Conservation (phyloP, 352 stramenopile species). For the Globisporangium carolinianum region DNA sequence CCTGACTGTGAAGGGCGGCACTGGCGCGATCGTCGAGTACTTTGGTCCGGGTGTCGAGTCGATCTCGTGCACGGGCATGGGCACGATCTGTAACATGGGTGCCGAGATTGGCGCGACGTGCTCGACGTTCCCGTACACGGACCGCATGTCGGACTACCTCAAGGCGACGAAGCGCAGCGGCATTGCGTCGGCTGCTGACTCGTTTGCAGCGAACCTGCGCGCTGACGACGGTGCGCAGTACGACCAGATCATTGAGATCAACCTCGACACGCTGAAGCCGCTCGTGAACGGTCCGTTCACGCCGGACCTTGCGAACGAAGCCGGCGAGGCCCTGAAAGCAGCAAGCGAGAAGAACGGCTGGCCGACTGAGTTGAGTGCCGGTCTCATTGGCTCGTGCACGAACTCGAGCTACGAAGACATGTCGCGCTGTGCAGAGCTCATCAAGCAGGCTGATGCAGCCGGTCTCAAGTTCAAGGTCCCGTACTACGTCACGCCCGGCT, state of each 20-base stretch:
- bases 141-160: slow-evolving; percentile 91
- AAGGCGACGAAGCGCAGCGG: slow-evolving; percentile 84
- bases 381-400: slow-evolving; percentile 92
- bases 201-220: slow-evolving; percentile 82
- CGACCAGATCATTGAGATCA: slow-evolving; percentile 92
- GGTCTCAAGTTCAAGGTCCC: slow-evolving; percentile 90
- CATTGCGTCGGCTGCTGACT: slow-evolving; percentile 85
- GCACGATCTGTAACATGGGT: slow-evolving; percentile 95
- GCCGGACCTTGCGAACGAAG: slow-evolving; percentile 85
- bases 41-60: slow-evolving; percentile 89
- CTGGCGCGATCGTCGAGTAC: slow-evolving; percentile 92
- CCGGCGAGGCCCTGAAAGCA: slow-evolving; percentile 56
- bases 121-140: slow-evolving; percentile 92
- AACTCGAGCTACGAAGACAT: slow-evolving; percentile 95
- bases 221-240: slow-evolving; percentile 89
- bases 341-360: slow-evolving; percentile 86
- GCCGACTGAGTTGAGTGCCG: slow-evolving; percentile 85
- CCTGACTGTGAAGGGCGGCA: slow-evolving; percentile 91
- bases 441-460: slow-evolving; percentile 74
- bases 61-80: slow-evolving; percentile 93
- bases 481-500: slow-evolving; percentile 91
- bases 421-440: slow-evolving; percentile 85
- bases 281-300: slow-evolving; percentile 92
- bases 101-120: slow-evolving; percentile 91
- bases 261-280: slow-evolving; percentile 86